Percentiles rank a stretch among this genome's conserved stretches.
Evolutionary conservation across 768 basidiomycete genomes (phyloP).

Genomic region (Boletales sp.): DNA sequence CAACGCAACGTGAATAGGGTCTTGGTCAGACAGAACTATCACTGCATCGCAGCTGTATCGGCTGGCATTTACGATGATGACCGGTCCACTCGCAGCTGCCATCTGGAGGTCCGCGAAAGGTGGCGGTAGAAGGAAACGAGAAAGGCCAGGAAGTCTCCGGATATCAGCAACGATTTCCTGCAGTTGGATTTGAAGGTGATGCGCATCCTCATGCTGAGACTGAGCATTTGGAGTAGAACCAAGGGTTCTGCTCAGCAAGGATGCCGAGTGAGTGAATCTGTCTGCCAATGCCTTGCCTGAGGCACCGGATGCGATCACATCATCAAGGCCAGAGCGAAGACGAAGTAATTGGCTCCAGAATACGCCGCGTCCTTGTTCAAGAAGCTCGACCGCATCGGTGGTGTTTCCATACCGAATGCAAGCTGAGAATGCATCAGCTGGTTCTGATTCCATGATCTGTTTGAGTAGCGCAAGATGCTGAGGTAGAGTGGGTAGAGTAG

Average conservation of each 20-base stretch:
- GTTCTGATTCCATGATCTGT: neutral
- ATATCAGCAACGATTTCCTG: constrained; percentile 11
- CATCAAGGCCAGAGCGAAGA: constrained; percentile 12
- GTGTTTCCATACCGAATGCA: constrained; percentile 10
- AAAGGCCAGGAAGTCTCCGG: constrained; percentile 18
- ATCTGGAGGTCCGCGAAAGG: constrained; percentile 11
- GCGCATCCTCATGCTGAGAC: neutral
- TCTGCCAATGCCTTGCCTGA: neutral
- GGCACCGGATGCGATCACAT: neutral
- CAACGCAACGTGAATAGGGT: constrained; percentile 5
- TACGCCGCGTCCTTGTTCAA: constrained; percentile 24
- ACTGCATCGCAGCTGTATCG: constrained; percentile 31
- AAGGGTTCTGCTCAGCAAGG: neutral
- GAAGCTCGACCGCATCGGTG: constrained; percentile 27
- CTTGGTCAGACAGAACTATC: constrained; percentile 12
- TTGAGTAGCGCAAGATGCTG: neutral
- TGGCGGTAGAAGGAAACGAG: constrained; percentile 25
- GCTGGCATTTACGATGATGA: constrained; percentile 34
- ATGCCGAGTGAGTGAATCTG: neutral
- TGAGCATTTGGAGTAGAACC: neutral
- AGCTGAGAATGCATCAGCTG: constrained; percentile 7
- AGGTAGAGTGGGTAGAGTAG: neutral
- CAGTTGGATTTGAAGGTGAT: neutral
- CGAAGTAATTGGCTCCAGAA: constrained; percentile 20
- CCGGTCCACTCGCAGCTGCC: constrained; percentile 23